A percentile compares a stretch with the other conserved stretches of the same genome.
Conservation (phyloP, 495 filamentous ascomycete species). For the Neurospora africana region DNA sequence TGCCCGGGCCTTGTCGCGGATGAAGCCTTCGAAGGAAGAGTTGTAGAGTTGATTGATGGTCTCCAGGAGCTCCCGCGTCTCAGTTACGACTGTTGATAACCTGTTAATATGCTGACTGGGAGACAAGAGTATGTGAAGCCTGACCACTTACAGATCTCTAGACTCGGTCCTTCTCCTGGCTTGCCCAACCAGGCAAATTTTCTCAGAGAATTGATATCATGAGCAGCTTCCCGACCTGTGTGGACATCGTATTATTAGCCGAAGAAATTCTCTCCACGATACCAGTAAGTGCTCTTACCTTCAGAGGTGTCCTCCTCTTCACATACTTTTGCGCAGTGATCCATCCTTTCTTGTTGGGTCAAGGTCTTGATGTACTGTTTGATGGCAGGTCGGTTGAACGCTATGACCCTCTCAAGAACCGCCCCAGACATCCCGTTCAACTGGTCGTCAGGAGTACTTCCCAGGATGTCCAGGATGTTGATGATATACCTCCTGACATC, state of each 20-base stretch:
- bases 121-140: neutral
- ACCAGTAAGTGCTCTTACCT: neutral
- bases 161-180: neutral
- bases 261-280: neutral
- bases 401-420: neutral
- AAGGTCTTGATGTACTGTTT: neutral
- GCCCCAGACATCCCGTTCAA: neutral
- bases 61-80: neutral
- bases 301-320: neutral
- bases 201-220: neutral
- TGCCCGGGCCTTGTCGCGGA: neutral
- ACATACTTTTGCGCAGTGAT: neutral
- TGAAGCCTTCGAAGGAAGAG: neutral
- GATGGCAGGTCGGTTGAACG: neutral
- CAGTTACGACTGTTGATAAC: neutral
- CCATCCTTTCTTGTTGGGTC: neutral
- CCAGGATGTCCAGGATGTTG: slow-evolving; percentile 3
- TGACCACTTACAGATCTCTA: neutral
- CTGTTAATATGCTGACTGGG: neutral
- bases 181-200: neutral
- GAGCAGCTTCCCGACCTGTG: neutral
- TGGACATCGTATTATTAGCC: neutral
- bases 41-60: neutral
- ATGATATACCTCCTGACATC: neutral
- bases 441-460: neutral